These are phyloP conservation scores for Cylindrotheca closterium DNA, from an alignment of 108 stramenopile species.

Conservation along the genomic window DNA sequence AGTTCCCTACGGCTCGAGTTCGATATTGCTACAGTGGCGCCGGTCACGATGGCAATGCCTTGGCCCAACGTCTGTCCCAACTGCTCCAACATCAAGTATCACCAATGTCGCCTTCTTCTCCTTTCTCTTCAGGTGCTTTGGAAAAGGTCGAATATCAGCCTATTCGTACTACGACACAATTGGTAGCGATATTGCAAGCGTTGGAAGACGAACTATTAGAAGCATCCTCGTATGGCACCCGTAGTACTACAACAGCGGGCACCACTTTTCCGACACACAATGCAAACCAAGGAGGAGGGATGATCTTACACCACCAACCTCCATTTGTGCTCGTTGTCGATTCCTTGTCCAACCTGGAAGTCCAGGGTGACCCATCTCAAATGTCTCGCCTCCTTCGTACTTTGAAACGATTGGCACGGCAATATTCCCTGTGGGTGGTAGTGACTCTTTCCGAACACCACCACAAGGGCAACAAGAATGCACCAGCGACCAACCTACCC, in stretches of 20 bases:
- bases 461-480: too few species aligned
- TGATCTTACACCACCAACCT: background rate
- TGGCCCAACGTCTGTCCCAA: conserved; percentile 4
- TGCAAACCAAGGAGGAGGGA: background rate
- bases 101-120: background rate
- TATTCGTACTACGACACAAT: background rate
- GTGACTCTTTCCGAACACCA: too few species aligned
- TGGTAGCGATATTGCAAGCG: background rate
- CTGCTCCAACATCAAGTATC: too few species aligned
- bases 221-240: background rate
- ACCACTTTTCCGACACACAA: too few species aligned
- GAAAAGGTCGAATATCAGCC: background rate
- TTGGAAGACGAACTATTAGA: background rate
- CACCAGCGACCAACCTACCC: too few species aligned
- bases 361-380: background rate
- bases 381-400: background rate
- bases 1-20: background rate
- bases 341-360: background rate
- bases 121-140: background rate
- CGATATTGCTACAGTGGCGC: conserved; percentile 9
- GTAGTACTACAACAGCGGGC: too few species aligned
- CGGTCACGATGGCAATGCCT: background rate
- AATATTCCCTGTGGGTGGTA: background rate
- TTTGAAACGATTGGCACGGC: background rate
- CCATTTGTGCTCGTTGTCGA: background rate